These are phyloP conservation scores for Mallotus japonicus DNA, from an alignment of 441 rosid species.

Conservation along the genomic window DNA sequence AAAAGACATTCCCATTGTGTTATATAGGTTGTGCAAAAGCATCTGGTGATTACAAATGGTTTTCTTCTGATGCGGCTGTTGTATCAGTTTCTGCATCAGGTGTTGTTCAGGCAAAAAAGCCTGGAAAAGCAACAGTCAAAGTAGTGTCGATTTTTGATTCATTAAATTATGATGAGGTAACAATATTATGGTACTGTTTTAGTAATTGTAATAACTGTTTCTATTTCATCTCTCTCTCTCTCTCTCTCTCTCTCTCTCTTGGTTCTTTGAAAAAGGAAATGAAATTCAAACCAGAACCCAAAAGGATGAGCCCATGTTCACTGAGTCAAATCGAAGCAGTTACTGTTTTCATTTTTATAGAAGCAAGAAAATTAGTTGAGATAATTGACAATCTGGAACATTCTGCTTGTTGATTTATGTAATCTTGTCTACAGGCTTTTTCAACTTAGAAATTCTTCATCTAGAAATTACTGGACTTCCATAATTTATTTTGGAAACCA, in stretches of 20 bases:
- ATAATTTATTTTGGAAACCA: not conserved
- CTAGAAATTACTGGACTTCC: not conserved
- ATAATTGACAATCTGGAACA: conserved; percentile 1
- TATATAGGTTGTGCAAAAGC: conserved; percentile 77
- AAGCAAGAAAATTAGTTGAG: not conserved
- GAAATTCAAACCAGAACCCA: not conserved
- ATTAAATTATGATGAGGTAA: conserved; percentile 89
- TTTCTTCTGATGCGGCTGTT: conserved; percentile 67
- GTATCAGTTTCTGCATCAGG: conserved; percentile 75
- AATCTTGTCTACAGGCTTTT: conserved; percentile 3
- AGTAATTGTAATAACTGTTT: conserved; percentile 4
- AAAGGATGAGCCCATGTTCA: not conserved
- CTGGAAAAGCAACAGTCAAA: conserved; percentile 80
- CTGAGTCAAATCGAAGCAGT: not conserved
- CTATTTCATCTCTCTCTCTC: not conserved
- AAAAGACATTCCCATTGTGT: conserved; percentile 21
- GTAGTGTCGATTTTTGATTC: conserved; percentile 76
- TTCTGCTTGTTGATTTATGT: not conserved
- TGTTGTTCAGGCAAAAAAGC: conserved; percentile 83
- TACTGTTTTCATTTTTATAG: not conserved
- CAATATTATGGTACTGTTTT: conserved; percentile 11
- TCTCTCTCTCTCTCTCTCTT: not conserved
- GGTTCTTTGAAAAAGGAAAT: not conserved
- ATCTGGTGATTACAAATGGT: conserved; percentile 87
- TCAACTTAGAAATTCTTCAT: conserved; percentile 1